Evolutionary conservation across 139 green algal genomes (phyloP), one percentile per base, ranked within the genome.

Genomic region (Coccomyxa sp.): DNA sequence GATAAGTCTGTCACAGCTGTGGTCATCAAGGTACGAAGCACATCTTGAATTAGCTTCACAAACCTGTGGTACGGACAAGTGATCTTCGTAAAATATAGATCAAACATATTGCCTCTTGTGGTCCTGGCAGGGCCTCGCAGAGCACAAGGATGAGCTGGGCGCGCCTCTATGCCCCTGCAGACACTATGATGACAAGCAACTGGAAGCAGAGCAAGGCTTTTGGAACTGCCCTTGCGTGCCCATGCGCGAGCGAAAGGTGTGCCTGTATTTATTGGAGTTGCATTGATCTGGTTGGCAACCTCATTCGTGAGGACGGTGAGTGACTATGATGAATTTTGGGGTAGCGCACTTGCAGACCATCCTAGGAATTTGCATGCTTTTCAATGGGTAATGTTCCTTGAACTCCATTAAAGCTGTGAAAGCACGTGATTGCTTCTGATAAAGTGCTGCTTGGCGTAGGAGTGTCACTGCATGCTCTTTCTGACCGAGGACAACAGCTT

Each of bases 401-500:
- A 51, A 51, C 3, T 51, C 38, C 38, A 51, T 51, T 51, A 51
- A 3, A 3, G 7, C 38, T 7, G 38, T 51, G 38, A 7, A 51
- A 51, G 38, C 38, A 51, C 7, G 38, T 45, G 17, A 17, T 58
- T 74, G 30, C n/a, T 31, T 13, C 81, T 59, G 25, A 66, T 30
- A 30, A 11, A 80, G 10, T 79, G 9, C 66, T 16, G 12, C 67
- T 82, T 13, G 27, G 14, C 9, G 28, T 90, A 99, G 93, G 97
- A 99, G 86, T 99, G 97, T 89, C 97, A 99, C 83, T 99, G 97
- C 94, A 99, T 99, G 97, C 94, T 99, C 13, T 99, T 99, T 89
- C 86, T 99, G 25, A 99, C 95, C 1, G 92, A 97, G 66, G 97
- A 98, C 83, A 98, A 98, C 81, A 93, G 97, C 80, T 99, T 99